phyloP scores from a whole-genome alignment of 352 stramenopile species.

The Phytophthora rubi region DNA sequence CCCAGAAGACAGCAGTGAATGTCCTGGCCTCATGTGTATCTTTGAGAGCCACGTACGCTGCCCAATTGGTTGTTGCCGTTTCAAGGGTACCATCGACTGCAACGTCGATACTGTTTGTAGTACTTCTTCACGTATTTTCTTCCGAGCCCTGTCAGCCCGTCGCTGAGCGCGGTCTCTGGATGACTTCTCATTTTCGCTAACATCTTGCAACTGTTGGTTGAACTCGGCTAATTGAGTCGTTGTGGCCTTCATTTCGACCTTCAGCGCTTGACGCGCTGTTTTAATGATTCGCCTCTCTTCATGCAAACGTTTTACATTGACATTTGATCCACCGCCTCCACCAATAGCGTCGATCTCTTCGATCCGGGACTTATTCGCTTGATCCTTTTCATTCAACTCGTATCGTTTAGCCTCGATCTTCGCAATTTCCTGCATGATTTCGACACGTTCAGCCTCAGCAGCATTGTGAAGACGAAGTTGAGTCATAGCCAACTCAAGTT shows the following conservation, averaged over 20 bases:
- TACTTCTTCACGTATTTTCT: conserved; percentile 31
- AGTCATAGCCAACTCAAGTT: conserved; percentile 34
- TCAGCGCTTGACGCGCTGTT: conserved; percentile 49
- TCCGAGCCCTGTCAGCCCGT: conserved; percentile 26
- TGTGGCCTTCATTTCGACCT: conserved; percentile 49
- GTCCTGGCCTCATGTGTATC: conserved; percentile 28
- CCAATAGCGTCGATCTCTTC: conserved; percentile 63
- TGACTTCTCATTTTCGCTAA: conserved; percentile 37
- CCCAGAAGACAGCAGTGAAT: conserved; percentile 30
- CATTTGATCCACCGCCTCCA: conserved; percentile 34
- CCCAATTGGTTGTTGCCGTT: background rate
- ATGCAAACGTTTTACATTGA: conserved; percentile 30
- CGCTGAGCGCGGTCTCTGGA: conserved; percentile 30
- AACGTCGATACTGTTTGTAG: conserved; percentile 9
- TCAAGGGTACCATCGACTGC: background rate
- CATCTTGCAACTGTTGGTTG: conserved; percentile 31
- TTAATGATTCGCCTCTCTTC: conserved; percentile 54
- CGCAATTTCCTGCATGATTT: conserved; percentile 25
- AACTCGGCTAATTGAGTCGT: conserved; percentile 19
- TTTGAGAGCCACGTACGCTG: conserved; percentile 42
- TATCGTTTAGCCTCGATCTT: conserved; percentile 28
- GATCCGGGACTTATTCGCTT: conserved; percentile 48
- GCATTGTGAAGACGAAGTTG: conserved; percentile 26
- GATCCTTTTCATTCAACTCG: conserved; percentile 38
- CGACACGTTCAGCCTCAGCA: conserved; percentile 11